A percentile compares a stretch with the other conserved stretches of the same genome.
Evolutionary conservation across 768 basidiomycete species (phyloP).

Genomic region (Macrocybe gigantea): DNA sequence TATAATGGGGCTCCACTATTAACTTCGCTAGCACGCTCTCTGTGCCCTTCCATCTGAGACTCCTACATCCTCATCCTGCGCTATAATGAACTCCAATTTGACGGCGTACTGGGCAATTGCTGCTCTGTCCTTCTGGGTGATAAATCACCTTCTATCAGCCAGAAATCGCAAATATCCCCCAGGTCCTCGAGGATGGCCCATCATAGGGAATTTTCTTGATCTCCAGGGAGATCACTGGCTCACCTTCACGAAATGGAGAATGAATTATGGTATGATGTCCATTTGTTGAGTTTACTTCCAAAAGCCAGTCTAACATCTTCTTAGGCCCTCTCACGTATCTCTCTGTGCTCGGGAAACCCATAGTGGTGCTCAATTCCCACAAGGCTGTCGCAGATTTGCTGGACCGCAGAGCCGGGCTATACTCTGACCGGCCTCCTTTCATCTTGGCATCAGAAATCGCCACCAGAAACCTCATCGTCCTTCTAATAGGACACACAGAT

Average conservation of each 20-base stretch:
- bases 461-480: constrained; percentile 19
- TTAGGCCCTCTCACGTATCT: constrained; percentile 13
- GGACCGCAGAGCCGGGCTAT: constrained; percentile 21
- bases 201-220: constrained; percentile 24
- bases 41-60: too few relatives aligned
- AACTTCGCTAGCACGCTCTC: too few relatives aligned
- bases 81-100: too few relatives aligned
- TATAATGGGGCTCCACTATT: too few relatives aligned
- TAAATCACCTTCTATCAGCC: constrained; percentile 18
- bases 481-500: constrained; percentile 11
- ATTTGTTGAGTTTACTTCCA: not conserved
- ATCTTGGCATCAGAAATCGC: constrained; percentile 23
- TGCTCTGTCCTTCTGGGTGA: constrained; percentile 13
- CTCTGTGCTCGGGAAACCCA: constrained; percentile 11
- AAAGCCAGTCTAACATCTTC: not conserved
- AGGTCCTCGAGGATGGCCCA: constrained; percentile 19
- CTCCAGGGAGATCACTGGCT: constrained; percentile 13
- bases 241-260: constrained; percentile 14
- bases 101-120: constrained; percentile 8
- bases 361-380: constrained; percentile 24
- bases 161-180: constrained; percentile 8
- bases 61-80: too few relatives aligned
- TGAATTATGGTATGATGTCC: constrained; percentile 13
- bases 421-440: constrained; percentile 17
- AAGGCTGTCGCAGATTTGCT: constrained; percentile 25